phyloP scores from a whole-genome alignment of 768 basidiomycete genomes.

The Lentinula sp. region DNA sequence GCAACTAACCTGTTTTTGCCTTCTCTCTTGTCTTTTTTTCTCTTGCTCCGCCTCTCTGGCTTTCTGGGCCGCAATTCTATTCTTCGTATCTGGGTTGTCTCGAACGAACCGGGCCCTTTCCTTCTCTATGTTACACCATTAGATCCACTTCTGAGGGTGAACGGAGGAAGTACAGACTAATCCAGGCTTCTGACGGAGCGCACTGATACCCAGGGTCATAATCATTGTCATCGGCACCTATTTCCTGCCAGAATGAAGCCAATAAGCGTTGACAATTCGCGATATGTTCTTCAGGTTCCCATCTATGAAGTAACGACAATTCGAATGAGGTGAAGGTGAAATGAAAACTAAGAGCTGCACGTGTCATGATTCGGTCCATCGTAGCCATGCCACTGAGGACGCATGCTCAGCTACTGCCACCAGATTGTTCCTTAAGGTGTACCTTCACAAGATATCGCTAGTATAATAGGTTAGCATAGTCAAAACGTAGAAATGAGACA shows the following conservation, averaged over 20 bases:
- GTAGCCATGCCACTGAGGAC: constrained; percentile 56
- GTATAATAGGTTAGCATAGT: background rate
- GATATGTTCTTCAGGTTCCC: constrained; percentile 65
- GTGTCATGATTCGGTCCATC: constrained; percentile 48
- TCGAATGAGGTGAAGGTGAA: background rate
- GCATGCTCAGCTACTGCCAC: background rate
- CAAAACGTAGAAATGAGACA: too few relatives aligned
- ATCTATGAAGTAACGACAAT: constrained; percentile 33
- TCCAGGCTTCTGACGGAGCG: constrained; percentile 47
- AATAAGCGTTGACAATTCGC: constrained; percentile 51
- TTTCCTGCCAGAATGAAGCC: constrained; percentile 56
- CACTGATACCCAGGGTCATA: constrained; percentile 42
- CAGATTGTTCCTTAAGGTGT: background rate
- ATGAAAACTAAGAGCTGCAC: constrained; percentile 23
- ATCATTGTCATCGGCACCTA: constrained; percentile 53
- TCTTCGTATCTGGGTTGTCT: constrained; percentile 20
- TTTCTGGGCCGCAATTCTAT: constrained; percentile 4
- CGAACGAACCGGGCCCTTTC: constrained; percentile 31
- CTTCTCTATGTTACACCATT: constrained; percentile 18
- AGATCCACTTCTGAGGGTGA: background rate
- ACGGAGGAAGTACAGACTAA: constrained; percentile 32
- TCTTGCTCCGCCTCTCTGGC: background rate
- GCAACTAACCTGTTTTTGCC: constrained; percentile 13
- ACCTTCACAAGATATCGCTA: constrained; percentile 73
- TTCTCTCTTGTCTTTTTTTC: constrained; percentile 14